These are phyloP conservation scores for Thraustochytrium striatum DNA, from an alignment of 352 stramenopile genomes.

Conservation along the genomic window DNA sequence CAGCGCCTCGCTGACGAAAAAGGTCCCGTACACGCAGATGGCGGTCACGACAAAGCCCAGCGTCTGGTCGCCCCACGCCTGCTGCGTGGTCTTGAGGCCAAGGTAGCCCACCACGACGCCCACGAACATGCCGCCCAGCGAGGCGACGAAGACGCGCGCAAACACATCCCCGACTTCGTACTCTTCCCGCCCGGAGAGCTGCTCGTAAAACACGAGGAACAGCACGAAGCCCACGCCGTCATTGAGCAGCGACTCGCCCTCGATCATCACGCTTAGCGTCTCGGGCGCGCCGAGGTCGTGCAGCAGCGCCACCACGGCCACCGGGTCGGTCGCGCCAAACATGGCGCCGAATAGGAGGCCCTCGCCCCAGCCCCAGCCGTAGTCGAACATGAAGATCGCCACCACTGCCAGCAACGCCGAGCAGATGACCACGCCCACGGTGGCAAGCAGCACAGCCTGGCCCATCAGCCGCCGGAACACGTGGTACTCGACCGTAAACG, in stretches of 20 bases:
- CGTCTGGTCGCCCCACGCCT: conserved; percentile 58
- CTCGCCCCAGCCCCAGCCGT: background rate
- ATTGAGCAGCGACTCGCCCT: conserved; percentile 71
- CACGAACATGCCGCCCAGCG: background rate
- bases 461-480: conserved; percentile 55
- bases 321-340: conserved; percentile 52
- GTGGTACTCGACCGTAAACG: conserved; percentile 61
- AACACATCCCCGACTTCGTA: conserved; percentile 3
- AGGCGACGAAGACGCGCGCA: background rate
- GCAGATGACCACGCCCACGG: conserved; percentile 62
- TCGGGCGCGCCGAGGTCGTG: conserved; percentile 51
- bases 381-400: conserved; percentile 53
- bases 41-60: conserved; percentile 61
- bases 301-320: conserved; percentile 54
- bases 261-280: conserved; percentile 57
- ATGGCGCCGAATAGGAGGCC: conserved; percentile 35
- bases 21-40: conserved; percentile 59
- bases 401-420: conserved; percentile 56
- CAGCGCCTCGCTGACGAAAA: conserved; percentile 58
- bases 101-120: conserved; percentile 5
- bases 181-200: background rate
- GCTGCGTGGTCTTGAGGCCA: background rate
- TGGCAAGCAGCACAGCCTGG: conserved; percentile 64
- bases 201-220: conserved; percentile 60
- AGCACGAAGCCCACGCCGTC: conserved; percentile 72